A percentile compares a stretch with the other conserved stretches of the same genome.
Evolutionary conservation across 805 yeast species (phyloP).

Genomic region (Ogataea sp.): DNA sequence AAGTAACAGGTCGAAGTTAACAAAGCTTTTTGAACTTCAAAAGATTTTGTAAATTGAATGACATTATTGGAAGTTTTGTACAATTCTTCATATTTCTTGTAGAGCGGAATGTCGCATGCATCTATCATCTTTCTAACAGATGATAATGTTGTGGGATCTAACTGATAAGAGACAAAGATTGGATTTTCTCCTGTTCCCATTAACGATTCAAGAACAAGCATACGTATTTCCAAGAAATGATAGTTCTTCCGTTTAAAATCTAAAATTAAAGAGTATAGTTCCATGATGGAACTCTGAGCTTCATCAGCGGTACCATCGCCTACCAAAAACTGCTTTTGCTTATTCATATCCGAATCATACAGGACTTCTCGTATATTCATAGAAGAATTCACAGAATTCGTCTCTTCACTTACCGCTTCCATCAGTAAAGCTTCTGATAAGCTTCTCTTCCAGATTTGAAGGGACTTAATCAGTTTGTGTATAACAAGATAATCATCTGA

Average conservation of each 20-base stretch:
- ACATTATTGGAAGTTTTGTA: not conserved
- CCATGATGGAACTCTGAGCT: conserved; percentile 8
- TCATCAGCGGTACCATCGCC: conserved; percentile 1
- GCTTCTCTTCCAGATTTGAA: conserved; percentile 14
- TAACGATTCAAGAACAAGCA: conserved; percentile 13
- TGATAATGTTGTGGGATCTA: not conserved
- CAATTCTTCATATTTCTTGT: conserved; percentile 8
- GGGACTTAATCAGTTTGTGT: not conserved
- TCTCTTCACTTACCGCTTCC: conserved; percentile 6
- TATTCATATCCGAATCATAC: conserved; percentile 12
- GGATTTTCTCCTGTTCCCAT: not conserved
- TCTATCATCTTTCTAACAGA: conserved; percentile 16
- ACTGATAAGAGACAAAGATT: not conserved
- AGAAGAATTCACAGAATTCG: not conserved
- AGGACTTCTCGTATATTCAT: conserved; percentile 24
- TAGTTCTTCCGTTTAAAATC: conserved; percentile 9
- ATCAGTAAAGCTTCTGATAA: conserved; percentile 16
- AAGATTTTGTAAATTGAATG: not conserved
- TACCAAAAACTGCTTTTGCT: conserved; percentile 1
- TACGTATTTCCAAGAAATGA: conserved; percentile 22
- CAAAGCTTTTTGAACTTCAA: not conserved
- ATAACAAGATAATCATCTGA: not conserved
- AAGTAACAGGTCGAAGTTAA: conserved; percentile 25
- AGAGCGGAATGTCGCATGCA: conserved; percentile 17
- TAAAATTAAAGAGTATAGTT: conserved; percentile 13